Conservation (phyloP, 306 rosid species). For the Vicia villosa region DNA sequence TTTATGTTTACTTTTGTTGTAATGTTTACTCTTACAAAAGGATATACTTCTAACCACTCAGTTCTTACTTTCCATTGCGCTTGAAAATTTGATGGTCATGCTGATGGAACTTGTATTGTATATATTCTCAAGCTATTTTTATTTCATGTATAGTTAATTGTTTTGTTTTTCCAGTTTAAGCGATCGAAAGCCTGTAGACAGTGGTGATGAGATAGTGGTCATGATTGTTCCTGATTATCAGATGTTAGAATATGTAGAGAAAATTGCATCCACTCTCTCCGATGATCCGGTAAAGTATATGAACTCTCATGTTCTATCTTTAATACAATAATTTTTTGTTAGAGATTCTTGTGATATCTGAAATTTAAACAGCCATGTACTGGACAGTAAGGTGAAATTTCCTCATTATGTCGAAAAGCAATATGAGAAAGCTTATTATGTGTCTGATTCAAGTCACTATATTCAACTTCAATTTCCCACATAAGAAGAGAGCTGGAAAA, state of each 20-base stretch:
- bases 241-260: slow-evolving; percentile 89
- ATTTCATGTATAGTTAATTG: slow-evolving; percentile 6
- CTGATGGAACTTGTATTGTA: slow-evolving; percentile 8
- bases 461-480: slow-evolving; percentile 2
- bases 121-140: slow-evolving; percentile 18
- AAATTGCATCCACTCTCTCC: slow-evolving; percentile 78
- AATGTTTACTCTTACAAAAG: neutral
- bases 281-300: slow-evolving; percentile 68
- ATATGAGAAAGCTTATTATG: slow-evolving; percentile 22
- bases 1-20: slow-evolving; percentile 14
- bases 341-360: slow-evolving; percentile 23
- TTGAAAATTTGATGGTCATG: slow-evolving; percentile 29
- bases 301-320: slow-evolving; percentile 34
- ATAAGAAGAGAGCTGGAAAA: neutral
- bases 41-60: neutral
- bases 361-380: slow-evolving; percentile 34
- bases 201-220: slow-evolving; percentile 90
- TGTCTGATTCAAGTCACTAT: slow-evolving; percentile 7
- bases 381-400: slow-evolving; percentile 1
- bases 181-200: slow-evolving; percentile 78
- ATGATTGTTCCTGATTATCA: slow-evolving; percentile 97
- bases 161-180: slow-evolving; percentile 68
- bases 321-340: slow-evolving; percentile 14
- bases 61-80: slow-evolving; percentile 31
- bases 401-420: slow-evolving; percentile 13